These are phyloP conservation scores for Amanita jacksonii DNA, from an alignment of 768 basidiomycete species.

Conservation along the genomic window DNA sequence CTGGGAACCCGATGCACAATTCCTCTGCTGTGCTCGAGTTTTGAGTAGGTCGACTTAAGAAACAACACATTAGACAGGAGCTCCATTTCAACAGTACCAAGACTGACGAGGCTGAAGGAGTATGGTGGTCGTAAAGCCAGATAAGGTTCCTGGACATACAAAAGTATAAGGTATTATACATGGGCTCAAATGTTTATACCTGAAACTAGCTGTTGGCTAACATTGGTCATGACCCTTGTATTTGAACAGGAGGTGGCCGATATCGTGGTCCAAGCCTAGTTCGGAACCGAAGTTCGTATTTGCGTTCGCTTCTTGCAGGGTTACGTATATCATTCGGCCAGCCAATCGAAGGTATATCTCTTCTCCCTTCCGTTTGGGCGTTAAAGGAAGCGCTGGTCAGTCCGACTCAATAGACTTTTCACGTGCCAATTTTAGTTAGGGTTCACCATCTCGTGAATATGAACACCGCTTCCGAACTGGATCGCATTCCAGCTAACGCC, in stretches of 20 bases:
- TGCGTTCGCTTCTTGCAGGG: background rate
- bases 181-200: too few species aligned
- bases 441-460: conserved; percentile 2
- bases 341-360: too few species aligned
- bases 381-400: too few species aligned
- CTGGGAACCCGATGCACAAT: conserved; percentile 33
- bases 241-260: background rate
- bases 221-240: conserved; percentile 47
- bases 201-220: conserved; percentile 55
- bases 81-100: background rate
- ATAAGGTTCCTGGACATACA: conserved; percentile 54
- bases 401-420: too few species aligned
- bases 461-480: conserved; percentile 1
- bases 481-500: conserved; percentile 4
- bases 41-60: conserved; percentile 77
- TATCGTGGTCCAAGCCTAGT: background rate
- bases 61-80: background rate
- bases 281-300: background rate
- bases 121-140: conserved; percentile 68
- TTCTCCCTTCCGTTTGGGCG: too few species aligned
- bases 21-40: conserved; percentile 84
- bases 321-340: background rate
- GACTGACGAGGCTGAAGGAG: conserved; percentile 67
- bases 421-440: too few species aligned
- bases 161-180: too few species aligned